Percentiles rank a stretch among this genome's conserved stretches.
phyloP scores from a whole-genome alignment of 1,284 basidiomycete species.

The Puccinia horiana region DNA sequence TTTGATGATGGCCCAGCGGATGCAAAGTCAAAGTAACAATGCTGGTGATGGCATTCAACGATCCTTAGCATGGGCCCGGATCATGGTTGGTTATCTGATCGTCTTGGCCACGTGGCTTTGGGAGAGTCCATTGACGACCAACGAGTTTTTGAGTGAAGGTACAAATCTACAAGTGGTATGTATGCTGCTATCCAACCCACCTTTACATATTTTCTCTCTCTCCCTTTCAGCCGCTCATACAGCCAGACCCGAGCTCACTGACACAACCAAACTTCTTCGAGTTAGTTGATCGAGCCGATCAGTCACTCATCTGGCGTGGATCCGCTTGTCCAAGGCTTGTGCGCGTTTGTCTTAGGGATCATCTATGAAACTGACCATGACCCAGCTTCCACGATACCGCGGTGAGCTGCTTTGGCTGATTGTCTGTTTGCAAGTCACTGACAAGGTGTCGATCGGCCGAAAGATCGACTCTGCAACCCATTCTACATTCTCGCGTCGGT shows the following conservation, averaged over 20 bases:
- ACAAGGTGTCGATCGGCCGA: no score
- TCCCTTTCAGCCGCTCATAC: background rate
- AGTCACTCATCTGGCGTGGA: conserved; percentile 85
- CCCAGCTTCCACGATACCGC: conserved; percentile 78
- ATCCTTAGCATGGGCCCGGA: conserved; percentile 79
- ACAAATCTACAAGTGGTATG: conserved; percentile 85
- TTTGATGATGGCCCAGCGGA: conserved; percentile 66
- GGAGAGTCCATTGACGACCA: conserved; percentile 84
- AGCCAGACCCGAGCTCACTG: conserved; percentile 1
- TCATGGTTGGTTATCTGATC: conserved; percentile 81
- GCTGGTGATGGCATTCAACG: conserved; percentile 62
- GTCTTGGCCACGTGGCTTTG: conserved; percentile 90
- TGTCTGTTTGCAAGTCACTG: background rate
- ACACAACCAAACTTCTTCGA: background rate
- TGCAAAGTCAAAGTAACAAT: conserved; percentile 61
- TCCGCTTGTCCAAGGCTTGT: conserved; percentile 82
- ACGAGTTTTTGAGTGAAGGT: conserved; percentile 82
- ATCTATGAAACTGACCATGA: conserved; percentile 94
- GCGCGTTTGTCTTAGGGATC: conserved; percentile 85
- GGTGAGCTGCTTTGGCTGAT: conserved; percentile 62
- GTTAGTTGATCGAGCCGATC: conserved; percentile 84
- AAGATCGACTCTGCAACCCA: conserved; percentile 80
- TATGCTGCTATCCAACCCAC: conserved; percentile 51
- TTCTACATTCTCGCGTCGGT: conserved; percentile 75
- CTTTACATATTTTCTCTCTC: background rate